Evolutionary conservation across 257 asterid species (phyloP).

Genomic region (Ajuga chamaepitys): DNA sequence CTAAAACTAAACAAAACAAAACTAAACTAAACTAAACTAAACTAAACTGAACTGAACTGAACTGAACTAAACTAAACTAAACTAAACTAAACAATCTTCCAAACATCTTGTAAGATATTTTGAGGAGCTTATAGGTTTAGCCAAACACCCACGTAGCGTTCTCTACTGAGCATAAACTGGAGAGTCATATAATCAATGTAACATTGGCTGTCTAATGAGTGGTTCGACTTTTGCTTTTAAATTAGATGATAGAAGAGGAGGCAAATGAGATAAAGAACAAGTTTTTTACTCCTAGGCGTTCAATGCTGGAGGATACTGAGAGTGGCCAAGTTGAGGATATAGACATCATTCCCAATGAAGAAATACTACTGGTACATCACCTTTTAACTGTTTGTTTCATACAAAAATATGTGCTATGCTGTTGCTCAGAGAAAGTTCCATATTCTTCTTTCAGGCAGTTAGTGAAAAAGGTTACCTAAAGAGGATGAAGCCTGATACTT

Average conservation of each 20-base stretch:
- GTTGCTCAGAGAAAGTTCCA: conserved; percentile 12
- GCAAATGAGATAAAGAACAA: conserved; percentile 83
- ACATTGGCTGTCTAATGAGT: conserved; percentile 5
- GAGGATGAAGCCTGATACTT: conserved; percentile 94
- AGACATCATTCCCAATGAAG: conserved; percentile 90
- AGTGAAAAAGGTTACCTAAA: conserved; percentile 97
- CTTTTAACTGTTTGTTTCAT: conserved; percentile 12
- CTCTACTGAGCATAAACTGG: background rate
- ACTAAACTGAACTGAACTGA: too few species aligned
- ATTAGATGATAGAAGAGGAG: conserved; percentile 78
- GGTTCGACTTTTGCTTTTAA: background rate
- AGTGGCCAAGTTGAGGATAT: conserved; percentile 79
- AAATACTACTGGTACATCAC: conserved; percentile 73
- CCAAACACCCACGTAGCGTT: background rate
- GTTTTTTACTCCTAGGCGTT: conserved; percentile 81
- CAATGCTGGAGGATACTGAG: conserved; percentile 81
- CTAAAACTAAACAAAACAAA: too few species aligned
- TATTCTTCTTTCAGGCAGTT: conserved; percentile 56
- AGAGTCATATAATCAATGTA: conserved; percentile 2
- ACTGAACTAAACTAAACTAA: too few species aligned
- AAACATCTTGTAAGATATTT: too few species aligned
- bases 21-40: too few species aligned
- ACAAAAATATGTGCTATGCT: background rate
- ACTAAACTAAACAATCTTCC: too few species aligned
- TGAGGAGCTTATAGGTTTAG: too few species aligned